Base-by-base conservation (phyloP, 2,329 filamentous ascomycete species). In the Trichoderma sp. region DNA sequence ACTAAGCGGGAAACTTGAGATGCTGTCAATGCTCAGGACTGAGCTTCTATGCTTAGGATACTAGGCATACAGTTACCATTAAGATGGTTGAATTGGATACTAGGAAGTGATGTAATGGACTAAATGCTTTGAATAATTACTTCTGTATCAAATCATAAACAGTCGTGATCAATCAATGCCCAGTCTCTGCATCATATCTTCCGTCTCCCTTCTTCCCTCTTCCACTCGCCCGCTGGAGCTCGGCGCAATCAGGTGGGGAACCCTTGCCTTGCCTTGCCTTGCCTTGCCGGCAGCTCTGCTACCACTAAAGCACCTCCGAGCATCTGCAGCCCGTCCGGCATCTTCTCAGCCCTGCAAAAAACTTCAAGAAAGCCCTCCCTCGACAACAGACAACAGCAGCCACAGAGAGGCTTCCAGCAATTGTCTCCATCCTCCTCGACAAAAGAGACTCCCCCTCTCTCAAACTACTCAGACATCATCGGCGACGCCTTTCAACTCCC, bases 261-360 rank as follows among this genome's bases (percentile, higher is more conserved):
- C 28, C 47, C 34, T 51, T 54, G 52, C 21, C 30, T 34, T 34
- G 30, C 30, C 12, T 39, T 39, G 34, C 10, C 34, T 30, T 30
- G 28, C 28, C 28, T 30, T 30, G 28, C 52, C n/a, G 7, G 17
- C 51, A 55, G 30, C 34, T 39, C 34, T 34, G 44, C 43, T n/a
- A n/a, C n/a, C n/a, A n/a, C n/a, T 48, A 59, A 47, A 47, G 43
- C 41, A 30, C 55, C 55, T 34, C 59, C 44, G 30, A 45, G n/a
- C 51, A 56, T 44, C 17, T 34, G 50, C 50, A 52, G 34, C 28
- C 34, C 10, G 28, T 9, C 52, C 43, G 28, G 51, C 43, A 59
- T 59, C 43, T 59, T 59, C 26, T 58, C 56, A 59, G 44, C 30
- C 50, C 64, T 24, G 21, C 54, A 24, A 55, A 30, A 55, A 44